Conservation (phyloP, 164 flowering plant genomes). For the Annona cherimola region DNA sequence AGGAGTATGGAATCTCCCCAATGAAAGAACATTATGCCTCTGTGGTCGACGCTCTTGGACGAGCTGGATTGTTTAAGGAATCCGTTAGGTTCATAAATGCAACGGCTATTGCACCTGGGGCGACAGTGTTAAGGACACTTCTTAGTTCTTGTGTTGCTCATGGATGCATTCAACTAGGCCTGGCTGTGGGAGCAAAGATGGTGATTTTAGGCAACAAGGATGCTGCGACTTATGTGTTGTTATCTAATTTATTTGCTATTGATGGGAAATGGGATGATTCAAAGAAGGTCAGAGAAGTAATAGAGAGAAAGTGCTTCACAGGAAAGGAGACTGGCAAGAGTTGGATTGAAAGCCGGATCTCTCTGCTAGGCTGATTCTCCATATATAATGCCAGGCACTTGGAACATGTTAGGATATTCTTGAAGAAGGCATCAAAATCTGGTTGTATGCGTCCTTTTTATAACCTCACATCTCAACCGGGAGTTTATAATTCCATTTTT, state of each 20-base stretch:
- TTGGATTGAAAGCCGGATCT: conserved; percentile 9
- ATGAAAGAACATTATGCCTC: conserved; percentile 12
- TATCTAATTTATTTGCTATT: conserved; percentile 12
- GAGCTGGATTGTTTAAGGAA: conserved; percentile 18
- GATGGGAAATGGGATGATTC: conserved; percentile 19
- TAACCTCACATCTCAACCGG: no score
- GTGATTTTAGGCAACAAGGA: conserved; percentile 7
- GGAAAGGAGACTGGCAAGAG: conserved; percentile 13
- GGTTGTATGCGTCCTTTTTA: no score
- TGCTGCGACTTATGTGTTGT: conserved; percentile 11
- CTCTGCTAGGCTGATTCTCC: neutral
- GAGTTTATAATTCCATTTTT: no score
- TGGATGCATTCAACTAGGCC: conserved; percentile 8
- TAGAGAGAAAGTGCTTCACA: conserved; percentile 2
- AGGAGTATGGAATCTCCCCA: conserved; percentile 10
- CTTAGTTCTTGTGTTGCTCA: conserved; percentile 13
- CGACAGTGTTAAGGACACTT: conserved; percentile 13
- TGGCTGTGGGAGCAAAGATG: conserved; percentile 16
- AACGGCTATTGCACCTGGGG: conserved; percentile 7
- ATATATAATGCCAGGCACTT: no score
- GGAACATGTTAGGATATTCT: no score
- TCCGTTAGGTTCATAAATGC: conserved; percentile 7
- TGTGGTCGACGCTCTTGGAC: conserved; percentile 17
- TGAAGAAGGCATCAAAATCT: no score
- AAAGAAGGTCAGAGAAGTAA: conserved; percentile 15